These are phyloP conservation scores for Hippophae tibetana DNA, from an alignment of 306 rosid species.

Conservation along the genomic window DNA sequence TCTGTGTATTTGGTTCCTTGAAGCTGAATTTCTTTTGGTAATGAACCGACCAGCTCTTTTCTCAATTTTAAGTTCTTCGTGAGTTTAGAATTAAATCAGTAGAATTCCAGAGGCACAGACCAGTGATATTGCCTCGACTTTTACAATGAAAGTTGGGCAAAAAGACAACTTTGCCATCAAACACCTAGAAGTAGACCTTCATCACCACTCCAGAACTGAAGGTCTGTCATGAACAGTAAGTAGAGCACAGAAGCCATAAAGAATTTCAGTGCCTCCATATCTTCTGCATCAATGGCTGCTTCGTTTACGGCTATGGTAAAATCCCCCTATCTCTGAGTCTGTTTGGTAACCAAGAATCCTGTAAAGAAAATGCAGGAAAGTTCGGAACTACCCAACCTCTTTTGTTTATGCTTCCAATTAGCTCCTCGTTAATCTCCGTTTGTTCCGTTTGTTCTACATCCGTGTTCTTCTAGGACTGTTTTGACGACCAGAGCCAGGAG, in stretches of 20 bases:
- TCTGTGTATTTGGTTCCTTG: no score
- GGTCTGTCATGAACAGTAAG: neutral
- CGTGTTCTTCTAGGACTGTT: constrained; percentile 17
- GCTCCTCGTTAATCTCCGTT: neutral
- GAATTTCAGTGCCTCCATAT: no score
- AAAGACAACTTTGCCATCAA: neutral
- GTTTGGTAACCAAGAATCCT: neutral
- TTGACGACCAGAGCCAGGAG: constrained; percentile 15
- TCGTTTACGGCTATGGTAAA: constrained; percentile 34
- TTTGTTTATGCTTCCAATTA: neutral
- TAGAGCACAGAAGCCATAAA: neutral
- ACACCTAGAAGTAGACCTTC: neutral
- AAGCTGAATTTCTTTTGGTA: no score
- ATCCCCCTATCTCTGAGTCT: neutral
- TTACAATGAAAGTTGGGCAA: neutral
- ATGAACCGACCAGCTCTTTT: no score
- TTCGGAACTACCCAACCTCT: neutral
- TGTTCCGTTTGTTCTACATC: neutral
- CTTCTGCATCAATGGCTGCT: constrained; percentile 38
- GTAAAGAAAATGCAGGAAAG: neutral
- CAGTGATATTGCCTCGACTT: neutral
- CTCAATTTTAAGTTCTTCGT: neutral
- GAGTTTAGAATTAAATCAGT: neutral
- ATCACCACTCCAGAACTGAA: neutral
- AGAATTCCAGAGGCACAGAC: neutral